Conservation (phyloP, 2,329 filamentous ascomycete genomes). For the Aspergillus novoparasiticus region DNA sequence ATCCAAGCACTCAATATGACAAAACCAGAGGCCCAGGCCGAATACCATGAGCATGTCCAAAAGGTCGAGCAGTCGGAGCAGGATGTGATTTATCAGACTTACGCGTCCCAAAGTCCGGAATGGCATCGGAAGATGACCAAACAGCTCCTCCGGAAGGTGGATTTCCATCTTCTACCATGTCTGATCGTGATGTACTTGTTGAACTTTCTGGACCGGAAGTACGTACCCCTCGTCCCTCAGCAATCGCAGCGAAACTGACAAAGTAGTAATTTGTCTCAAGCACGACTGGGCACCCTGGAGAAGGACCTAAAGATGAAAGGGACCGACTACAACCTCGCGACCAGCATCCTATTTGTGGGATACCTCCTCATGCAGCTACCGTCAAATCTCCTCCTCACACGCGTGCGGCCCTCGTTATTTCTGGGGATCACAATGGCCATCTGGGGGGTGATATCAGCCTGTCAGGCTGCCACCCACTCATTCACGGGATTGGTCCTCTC, state of each 20-base stretch:
- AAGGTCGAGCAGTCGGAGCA: conserved; percentile 14
- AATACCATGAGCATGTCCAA: not conserved
- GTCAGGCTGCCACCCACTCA: conserved; percentile 40
- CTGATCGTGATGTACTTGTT: conserved; percentile 36
- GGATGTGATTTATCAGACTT: conserved; percentile 30
- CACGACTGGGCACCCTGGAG: conserved; percentile 57
- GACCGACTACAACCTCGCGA: conserved; percentile 60
- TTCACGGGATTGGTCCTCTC: conserved; percentile 45
- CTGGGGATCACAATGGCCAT: conserved; percentile 46
- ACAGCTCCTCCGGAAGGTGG: conserved; percentile 30
- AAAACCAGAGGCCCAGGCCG: not conserved
- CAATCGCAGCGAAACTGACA: not conserved
- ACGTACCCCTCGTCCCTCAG: not conserved
- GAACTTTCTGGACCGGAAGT: conserved; percentile 37
- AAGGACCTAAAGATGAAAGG: conserved; percentile 56
- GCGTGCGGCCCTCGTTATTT: conserved; percentile 57
- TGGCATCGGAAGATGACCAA: conserved; percentile 30
- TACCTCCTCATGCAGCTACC: conserved; percentile 66
- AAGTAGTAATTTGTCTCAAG: conserved; percentile 55
- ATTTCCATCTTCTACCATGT: conserved; percentile 32
- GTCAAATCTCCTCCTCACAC: conserved; percentile 60
- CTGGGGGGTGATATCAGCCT: conserved; percentile 39
- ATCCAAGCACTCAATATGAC: not conserved
- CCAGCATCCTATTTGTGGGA: conserved; percentile 59
- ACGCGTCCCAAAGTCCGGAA: conserved; percentile 28